Percentiles rank a stretch among this genome's conserved stretches.
phyloP scores from a whole-genome alignment of 2,329 filamentous ascomycete genomes.

The Fusarium mexicanum region DNA sequence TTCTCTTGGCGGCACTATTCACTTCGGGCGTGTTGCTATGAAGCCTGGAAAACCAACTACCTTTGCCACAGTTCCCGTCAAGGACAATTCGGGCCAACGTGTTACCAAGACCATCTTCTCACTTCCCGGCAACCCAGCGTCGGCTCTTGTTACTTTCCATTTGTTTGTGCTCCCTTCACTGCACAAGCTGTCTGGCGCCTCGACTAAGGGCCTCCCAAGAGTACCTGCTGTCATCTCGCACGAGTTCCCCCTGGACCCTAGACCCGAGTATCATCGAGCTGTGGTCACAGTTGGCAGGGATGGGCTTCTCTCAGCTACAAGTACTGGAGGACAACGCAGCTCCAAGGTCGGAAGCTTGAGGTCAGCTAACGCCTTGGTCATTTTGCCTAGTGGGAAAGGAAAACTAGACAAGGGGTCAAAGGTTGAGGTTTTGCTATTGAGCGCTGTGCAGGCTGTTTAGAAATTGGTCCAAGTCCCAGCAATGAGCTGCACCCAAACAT shows the following conservation, averaged over 20 bases:
- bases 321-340: conserved; percentile 91
- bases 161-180: conserved; percentile 91
- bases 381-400: conserved; percentile 73
- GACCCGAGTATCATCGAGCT: conserved; percentile 92
- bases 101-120: conserved; percentile 82
- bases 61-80: conserved; percentile 85
- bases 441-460: conserved; percentile 49
- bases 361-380: conserved; percentile 86
- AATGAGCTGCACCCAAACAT: conserved; percentile 31
- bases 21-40: conserved; percentile 96
- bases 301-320: conserved; percentile 76
- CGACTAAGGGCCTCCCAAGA: conserved; percentile 73
- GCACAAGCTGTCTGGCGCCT: conserved; percentile 77
- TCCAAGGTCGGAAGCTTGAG: conserved; percentile 89
- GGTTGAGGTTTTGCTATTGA: conserved; percentile 85
- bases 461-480: not conserved
- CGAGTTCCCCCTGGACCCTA: conserved; percentile 77
- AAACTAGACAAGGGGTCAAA: conserved; percentile 73
- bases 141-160: conserved; percentile 91
- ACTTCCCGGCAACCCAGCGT: conserved; percentile 92
- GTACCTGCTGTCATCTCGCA: conserved; percentile 78
- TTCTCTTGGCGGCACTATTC: conserved; percentile 87
- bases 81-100: conserved; percentile 66
- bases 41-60: conserved; percentile 98
- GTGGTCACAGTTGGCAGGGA: conserved; percentile 73